A percentile compares a stretch with the other conserved stretches of the same genome.
phyloP scores from a whole-genome alignment of 2,329 filamentous ascomycete species.

The Drechslera avenae region DNA sequence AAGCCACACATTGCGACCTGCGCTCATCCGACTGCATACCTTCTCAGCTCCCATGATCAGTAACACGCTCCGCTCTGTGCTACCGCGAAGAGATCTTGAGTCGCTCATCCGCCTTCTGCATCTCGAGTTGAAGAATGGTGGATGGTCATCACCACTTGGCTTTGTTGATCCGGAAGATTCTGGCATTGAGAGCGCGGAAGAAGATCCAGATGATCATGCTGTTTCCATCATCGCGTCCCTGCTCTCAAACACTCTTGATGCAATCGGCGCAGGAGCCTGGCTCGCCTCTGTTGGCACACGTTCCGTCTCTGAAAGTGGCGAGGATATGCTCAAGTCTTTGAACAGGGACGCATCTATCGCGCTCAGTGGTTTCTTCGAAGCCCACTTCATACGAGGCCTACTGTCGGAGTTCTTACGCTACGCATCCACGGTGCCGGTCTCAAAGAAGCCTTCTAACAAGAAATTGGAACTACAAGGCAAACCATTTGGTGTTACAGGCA shows the following conservation, averaged over 20 bases:
- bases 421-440: slow-evolving; percentile 35
- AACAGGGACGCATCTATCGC: slow-evolving; percentile 72
- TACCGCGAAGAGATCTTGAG: slow-evolving; percentile 70
- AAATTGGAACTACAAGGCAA: slow-evolving; percentile 52
- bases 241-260: slow-evolving; percentile 74
- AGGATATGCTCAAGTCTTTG: slow-evolving; percentile 68
- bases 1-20: slow-evolving; percentile 67
- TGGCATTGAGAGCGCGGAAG: slow-evolving; percentile 44
- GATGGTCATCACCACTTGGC: slow-evolving; percentile 75
- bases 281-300: slow-evolving; percentile 58
- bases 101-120: slow-evolving; percentile 74
- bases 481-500: slow-evolving; percentile 51
- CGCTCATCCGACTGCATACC: slow-evolving; percentile 71
- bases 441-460: slow-evolving; percentile 39
- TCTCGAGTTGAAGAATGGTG: slow-evolving; percentile 73
- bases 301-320: slow-evolving; percentile 59
- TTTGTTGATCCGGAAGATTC: slow-evolving; percentile 57
- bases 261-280: slow-evolving; percentile 76
- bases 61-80: slow-evolving; percentile 65
- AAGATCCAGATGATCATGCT: slow-evolving; percentile 67
- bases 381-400: slow-evolving; percentile 66
- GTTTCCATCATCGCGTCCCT: slow-evolving; percentile 74
- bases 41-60: slow-evolving; percentile 67
- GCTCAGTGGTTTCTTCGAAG: slow-evolving; percentile 73
- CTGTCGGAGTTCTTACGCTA: slow-evolving; percentile 71